Evolutionary conservation across 371 early-diverging fungal species (phyloP).

Genomic region (Saksenaea vasiformis): DNA sequence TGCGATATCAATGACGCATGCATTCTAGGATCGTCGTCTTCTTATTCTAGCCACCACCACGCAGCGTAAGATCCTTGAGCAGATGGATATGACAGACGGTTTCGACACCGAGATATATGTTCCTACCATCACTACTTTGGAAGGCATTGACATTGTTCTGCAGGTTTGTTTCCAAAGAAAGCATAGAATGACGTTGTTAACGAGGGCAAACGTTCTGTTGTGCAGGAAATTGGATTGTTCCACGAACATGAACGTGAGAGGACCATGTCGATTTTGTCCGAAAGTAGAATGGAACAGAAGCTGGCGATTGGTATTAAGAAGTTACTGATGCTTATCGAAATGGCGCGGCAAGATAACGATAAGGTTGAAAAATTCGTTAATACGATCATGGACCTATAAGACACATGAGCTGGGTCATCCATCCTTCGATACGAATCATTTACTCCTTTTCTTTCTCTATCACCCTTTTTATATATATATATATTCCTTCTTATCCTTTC

Average conservation of each 20-base stretch:
- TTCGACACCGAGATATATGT: constrained; percentile 88
- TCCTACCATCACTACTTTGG: constrained; percentile 63
- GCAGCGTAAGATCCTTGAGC: constrained; percentile 75
- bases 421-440: background rate
- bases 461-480: background rate
- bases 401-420: background rate
- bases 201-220: background rate
- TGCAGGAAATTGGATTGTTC: constrained; percentile 60
- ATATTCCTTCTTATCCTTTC: too few relatives aligned
- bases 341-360: constrained; percentile 82
- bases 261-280: constrained; percentile 56
- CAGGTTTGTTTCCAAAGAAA: constrained; percentile 28
- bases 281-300: constrained; percentile 57
- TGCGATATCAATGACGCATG: background rate
- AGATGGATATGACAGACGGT: constrained; percentile 87
- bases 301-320: constrained; percentile 91
- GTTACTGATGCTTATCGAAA: constrained; percentile 86
- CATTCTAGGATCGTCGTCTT: constrained; percentile 63
- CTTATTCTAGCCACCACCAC: constrained; percentile 89
- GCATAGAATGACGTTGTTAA: background rate
- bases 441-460: background rate
- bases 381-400: constrained; percentile 39
- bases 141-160: constrained; percentile 74
- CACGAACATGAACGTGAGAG: constrained; percentile 57
- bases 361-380: constrained; percentile 65